Evolutionary conservation across 2,329 filamentous ascomycete genomes (phyloP).

Genomic region (Exophiala viscosa): DNA sequence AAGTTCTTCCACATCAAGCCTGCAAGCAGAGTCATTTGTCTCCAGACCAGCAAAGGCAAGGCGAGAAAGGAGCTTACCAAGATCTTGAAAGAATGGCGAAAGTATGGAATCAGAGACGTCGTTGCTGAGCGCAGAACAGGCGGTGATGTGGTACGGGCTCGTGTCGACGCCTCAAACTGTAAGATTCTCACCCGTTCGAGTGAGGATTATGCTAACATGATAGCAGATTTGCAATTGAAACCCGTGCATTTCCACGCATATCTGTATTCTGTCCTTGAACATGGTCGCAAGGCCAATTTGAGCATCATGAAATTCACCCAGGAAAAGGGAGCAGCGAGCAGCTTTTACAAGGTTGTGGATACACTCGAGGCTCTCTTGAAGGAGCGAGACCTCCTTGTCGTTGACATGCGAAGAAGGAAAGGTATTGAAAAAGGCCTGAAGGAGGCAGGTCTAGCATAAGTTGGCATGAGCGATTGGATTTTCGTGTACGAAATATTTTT

Average conservation of each 20-base stretch:
- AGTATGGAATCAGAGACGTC: slow-evolving; percentile 76
- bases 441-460: slow-evolving; percentile 23
- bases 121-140: slow-evolving; percentile 74
- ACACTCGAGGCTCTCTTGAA: slow-evolving; percentile 68
- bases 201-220: slow-evolving; percentile 19
- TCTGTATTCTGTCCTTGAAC: slow-evolving; percentile 83
- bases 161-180: slow-evolving; percentile 75
- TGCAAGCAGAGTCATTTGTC: slow-evolving; percentile 69
- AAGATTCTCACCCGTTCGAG: slow-evolving; percentile 39
- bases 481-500: slow-evolving; percentile 1
- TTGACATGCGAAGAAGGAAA: slow-evolving; percentile 62
- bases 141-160: slow-evolving; percentile 64
- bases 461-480: background rate
- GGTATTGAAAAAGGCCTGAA: slow-evolving; percentile 55
- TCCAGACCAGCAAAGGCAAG: slow-evolving; percentile 66
- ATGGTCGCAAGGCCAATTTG: slow-evolving; percentile 70
- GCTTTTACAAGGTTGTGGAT: slow-evolving; percentile 78
- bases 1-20: slow-evolving; percentile 88
- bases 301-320: slow-evolving; percentile 84
- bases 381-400: slow-evolving; percentile 63
- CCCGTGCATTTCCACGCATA: slow-evolving; percentile 85
- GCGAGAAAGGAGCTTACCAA: slow-evolving; percentile 73
- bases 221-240: slow-evolving; percentile 70
- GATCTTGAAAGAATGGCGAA: slow-evolving; percentile 73
- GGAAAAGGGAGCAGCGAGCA: slow-evolving; percentile 85